Percentiles rank a stretch among this genome's conserved stretches.
Evolutionary conservation across 495 filamentous ascomycete genomes (phyloP).

Genomic region (Echria macrotheca): DNA sequence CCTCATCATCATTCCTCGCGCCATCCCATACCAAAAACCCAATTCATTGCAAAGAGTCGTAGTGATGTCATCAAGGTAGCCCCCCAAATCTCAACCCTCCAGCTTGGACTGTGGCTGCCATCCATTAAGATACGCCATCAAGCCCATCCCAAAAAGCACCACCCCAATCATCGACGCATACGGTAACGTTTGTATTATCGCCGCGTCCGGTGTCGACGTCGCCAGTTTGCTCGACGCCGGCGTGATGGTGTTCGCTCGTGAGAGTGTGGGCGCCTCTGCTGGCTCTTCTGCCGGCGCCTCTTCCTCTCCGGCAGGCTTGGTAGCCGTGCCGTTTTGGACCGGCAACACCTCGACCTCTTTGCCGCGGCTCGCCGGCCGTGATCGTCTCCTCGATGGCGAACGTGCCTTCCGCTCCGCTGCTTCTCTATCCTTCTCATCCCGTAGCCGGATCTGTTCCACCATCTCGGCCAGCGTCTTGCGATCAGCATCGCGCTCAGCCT

Average conservation of each 20-base stretch:
- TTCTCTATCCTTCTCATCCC: conserved; percentile 47
- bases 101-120: conserved; percentile 53
- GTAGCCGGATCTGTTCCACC: conserved; percentile 72
- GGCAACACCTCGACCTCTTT: conserved; percentile 3
- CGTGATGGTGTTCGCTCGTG: conserved; percentile 39
- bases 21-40: too few species aligned
- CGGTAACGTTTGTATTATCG: conserved; percentile 63
- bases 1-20: too few species aligned
- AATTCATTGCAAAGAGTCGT: too few species aligned
- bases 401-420: conserved; percentile 23
- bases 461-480: conserved; percentile 78
- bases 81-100: conserved; percentile 8
- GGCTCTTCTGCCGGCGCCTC: conserved; percentile 18
- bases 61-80: background rate
- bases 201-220: conserved; percentile 26
- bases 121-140: conserved; percentile 93
- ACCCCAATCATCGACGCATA: conserved; percentile 87
- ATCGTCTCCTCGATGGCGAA: conserved; percentile 17
- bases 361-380: conserved; percentile 2
- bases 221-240: conserved; percentile 23
- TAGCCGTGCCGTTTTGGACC: conserved; percentile 15
- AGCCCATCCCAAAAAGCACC: conserved; percentile 77
- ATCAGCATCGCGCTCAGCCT: conserved; percentile 61
- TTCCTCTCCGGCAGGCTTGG: conserved; percentile 1
- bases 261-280: conserved; percentile 27